Evolutionary conservation across 78 protist species (phyloP), one percentile per base, ranked within the genome.

Genomic region (Pelomyxa schiedti): DNA sequence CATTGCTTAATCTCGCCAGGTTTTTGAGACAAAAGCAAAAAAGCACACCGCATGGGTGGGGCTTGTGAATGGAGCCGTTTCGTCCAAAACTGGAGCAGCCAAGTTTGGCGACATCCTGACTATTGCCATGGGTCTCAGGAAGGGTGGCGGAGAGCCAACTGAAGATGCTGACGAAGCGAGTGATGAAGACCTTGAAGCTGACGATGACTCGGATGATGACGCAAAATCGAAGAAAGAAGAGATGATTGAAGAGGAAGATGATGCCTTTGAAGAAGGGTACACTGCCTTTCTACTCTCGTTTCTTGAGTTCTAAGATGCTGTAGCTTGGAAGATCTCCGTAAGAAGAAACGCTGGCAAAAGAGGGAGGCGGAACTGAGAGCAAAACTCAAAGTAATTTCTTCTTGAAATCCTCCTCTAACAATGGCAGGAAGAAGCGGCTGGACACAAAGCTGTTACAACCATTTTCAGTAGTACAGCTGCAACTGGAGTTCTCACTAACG

Each of bases 381-480:
- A 28, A 64, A 75, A 52, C 53, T 74, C 4, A 77, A 35, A 3
- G 66, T 4, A 8, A 8, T n/a, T n/a, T n/a, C n/a, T n/a, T n/a
- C n/a, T 16, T 24, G 63, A 22, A 63, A 35, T 30, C 4, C 22
- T 30, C 66, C 66, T 30, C 28, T 30, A 30, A 35, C 66, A 2
- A 35, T 35, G 22, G 79, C 3, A 77, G 69, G 53, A 74, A 69
- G 66, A 64, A 76, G 52, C 75, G 75, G 72, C 72, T 74, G 63
- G 75, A 75, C 39, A 28, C 30, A 36, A 73, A 81, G 26, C n/a
- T n/a, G 80, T 75, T 9, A 69, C 58, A 24, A 30, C 72, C 3
- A 75, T 82, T 28, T 82, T 82, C 36, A 82, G 81, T 41, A 69
- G 78, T 42, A 77, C 70, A 53, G 87, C 87, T 42, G 87, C 87